A percentile compares a stretch with the other conserved stretches of the same genome.
Evolutionary conservation across 1,284 basidiomycete genomes (phyloP).

Genomic region (Hymenochaete sp.): DNA sequence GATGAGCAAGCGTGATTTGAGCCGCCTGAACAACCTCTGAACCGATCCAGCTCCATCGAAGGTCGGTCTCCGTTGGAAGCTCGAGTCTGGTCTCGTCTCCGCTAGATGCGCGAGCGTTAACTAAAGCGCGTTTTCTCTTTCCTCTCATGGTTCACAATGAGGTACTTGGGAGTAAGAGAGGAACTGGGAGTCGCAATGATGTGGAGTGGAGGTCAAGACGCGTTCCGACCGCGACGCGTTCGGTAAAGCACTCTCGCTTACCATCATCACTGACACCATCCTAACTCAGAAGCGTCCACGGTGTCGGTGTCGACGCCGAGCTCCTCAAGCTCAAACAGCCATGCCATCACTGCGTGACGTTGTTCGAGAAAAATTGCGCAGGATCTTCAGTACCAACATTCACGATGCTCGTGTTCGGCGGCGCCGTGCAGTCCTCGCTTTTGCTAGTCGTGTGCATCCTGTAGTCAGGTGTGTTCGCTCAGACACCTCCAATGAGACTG

Average conservation of each 20-base stretch:
- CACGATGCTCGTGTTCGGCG: slow-evolving; percentile 10
- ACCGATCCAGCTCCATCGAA: slow-evolving; percentile 72
- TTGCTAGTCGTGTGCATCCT: slow-evolving; percentile 11
- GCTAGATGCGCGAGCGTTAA: slow-evolving; percentile 47
- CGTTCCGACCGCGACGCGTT: neutral
- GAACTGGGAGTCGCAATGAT: neutral
- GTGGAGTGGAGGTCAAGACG: slow-evolving; percentile 6
- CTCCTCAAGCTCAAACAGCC: neutral
- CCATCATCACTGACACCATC: too few relatives aligned
- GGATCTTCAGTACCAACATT: slow-evolving; percentile 5
- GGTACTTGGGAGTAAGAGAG: neutral
- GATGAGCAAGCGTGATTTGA: slow-evolving; percentile 56
- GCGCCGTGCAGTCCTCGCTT: slow-evolving; percentile 6
- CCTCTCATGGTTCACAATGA: slow-evolving; percentile 40
- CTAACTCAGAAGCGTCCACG: too few relatives aligned
- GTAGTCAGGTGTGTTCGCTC: slow-evolving; percentile 10
- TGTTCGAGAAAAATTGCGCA: neutral
- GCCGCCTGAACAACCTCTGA: slow-evolving; percentile 47
- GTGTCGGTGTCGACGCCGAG: neutral
- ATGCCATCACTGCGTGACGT: slow-evolving; percentile 7
- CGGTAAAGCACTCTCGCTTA: too few relatives aligned
- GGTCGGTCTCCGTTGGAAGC: slow-evolving; percentile 36
- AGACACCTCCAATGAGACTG: neutral
- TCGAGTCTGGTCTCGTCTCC: slow-evolving; percentile 52
- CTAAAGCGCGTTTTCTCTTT: slow-evolving; percentile 48